Conservation (phyloP, 176 grass and related monocot genomes). For the Oryza meyeriana region DNA sequence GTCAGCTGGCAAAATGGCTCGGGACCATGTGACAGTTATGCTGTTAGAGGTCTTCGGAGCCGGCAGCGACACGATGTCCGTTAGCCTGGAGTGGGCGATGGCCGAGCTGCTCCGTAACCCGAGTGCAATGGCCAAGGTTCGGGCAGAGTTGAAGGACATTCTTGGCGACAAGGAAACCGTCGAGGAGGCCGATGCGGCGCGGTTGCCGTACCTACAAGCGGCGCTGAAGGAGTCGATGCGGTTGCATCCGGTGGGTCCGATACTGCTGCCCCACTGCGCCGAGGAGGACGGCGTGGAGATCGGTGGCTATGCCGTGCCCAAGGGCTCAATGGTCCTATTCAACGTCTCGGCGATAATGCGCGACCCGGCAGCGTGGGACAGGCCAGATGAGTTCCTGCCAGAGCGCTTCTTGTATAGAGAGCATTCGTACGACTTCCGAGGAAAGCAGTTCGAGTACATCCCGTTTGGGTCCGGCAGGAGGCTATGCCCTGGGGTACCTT, state of each 20-base stretch:
- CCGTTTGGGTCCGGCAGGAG: slow-evolving; percentile 41
- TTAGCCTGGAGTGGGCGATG: slow-evolving; percentile 47
- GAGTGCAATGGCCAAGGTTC: slow-evolving; percentile 25
- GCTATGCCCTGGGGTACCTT: slow-evolving; percentile 40
- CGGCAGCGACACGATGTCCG: slow-evolving; percentile 29
- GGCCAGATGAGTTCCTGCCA: slow-evolving; percentile 31
- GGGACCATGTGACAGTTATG: background rate
- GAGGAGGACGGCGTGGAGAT: slow-evolving; percentile 35
- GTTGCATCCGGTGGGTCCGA: slow-evolving; percentile 27
- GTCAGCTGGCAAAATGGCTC: slow-evolving; percentile 21
- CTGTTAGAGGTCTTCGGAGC: slow-evolving; percentile 35
- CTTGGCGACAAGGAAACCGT: slow-evolving; percentile 4
- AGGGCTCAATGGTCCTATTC: slow-evolving; percentile 24
- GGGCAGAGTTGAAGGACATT: background rate
- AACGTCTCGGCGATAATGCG: slow-evolving; percentile 39
- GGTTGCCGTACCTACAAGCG: slow-evolving; percentile 27
- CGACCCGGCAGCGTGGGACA: slow-evolving; percentile 31
- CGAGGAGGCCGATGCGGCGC: slow-evolving; percentile 4
- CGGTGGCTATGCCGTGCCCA: slow-evolving; percentile 29
- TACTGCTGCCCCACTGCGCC: slow-evolving; percentile 18
- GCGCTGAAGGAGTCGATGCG: slow-evolving; percentile 50
- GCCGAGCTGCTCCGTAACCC: slow-evolving; percentile 48
- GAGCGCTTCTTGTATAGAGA: slow-evolving; percentile 40
- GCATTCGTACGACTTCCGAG: slow-evolving; percentile 7
- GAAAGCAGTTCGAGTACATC: slow-evolving; percentile 30